These are phyloP conservation scores for Pestalotiopsis fici DNA, from an alignment of 2,329 filamentous ascomycete species.

Conservation along the genomic window DNA sequence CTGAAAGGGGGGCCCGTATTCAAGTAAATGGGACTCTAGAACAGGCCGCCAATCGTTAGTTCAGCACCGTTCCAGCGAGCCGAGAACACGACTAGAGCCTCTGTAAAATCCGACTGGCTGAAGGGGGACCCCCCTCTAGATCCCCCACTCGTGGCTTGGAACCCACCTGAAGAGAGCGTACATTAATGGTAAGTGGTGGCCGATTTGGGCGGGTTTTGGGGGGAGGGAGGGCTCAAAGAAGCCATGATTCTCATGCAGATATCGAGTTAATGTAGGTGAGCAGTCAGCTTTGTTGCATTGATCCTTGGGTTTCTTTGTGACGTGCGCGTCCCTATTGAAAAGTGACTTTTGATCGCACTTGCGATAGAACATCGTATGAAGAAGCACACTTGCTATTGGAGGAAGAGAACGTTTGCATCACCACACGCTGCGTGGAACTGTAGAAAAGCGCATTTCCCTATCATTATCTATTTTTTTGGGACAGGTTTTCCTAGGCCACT, in stretches of 20 bases:
- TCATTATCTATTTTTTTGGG: background rate
- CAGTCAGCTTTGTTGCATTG: background rate
- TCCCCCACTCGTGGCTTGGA: background rate
- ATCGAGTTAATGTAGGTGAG: no score
- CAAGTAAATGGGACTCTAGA: background rate
- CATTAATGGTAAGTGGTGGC: background rate
- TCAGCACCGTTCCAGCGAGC: background rate
- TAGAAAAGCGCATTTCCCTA: background rate
- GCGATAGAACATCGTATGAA: background rate
- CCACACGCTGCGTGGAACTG: background rate
- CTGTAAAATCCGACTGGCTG: constrained; percentile 6
- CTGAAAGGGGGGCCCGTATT: background rate
- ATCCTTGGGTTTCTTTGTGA: background rate
- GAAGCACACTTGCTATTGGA: background rate
- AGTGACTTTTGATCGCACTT: background rate
- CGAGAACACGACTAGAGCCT: constrained; percentile 1
- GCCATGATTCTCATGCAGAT: background rate
- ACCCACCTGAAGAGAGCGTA: background rate
- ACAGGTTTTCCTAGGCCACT: background rate
- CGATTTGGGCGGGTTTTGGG: background rate
- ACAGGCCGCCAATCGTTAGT: constrained; percentile 1
- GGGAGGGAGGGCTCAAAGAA: background rate
- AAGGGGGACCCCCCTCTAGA: background rate
- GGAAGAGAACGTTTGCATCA: background rate
- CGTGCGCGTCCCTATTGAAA: background rate